A percentile compares a stretch with the other conserved stretches of the same genome.
Evolutionary conservation across 176 grass and related monocot genomes (phyloP).

Genomic region (Oryza longistaminata): DNA sequence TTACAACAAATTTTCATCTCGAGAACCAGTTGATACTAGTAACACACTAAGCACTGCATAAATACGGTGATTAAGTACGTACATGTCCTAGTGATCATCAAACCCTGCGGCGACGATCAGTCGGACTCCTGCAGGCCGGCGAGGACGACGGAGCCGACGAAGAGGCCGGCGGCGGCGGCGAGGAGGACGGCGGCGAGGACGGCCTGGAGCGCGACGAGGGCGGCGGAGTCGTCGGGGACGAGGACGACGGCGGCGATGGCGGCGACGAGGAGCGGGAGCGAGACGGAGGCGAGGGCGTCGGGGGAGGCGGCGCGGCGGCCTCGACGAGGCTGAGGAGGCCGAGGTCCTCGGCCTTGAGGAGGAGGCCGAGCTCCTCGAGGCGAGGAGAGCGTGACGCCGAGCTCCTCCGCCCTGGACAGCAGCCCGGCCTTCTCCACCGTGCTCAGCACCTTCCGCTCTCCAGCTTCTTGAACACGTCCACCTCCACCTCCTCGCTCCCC

Average conservation of each 20-base stretch:
- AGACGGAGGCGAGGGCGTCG: conserved; percentile 74
- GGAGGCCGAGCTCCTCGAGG: conserved; percentile 70
- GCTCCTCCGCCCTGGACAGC: conserved; percentile 90
- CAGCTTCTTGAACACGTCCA: conserved; percentile 92
- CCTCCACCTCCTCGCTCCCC: conserved; percentile 73
- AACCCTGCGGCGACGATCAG: conserved; percentile 17
- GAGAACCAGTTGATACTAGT: neutral
- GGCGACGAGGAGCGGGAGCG: conserved; percentile 79
- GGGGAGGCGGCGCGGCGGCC: conserved; percentile 59
- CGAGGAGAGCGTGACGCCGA: conserved; percentile 84
- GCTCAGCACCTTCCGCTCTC: conserved; percentile 91
- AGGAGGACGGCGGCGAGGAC: conserved; percentile 52
- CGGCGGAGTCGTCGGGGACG: conserved; percentile 85
- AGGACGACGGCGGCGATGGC: conserved; percentile 62
- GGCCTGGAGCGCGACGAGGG: conserved; percentile 60
- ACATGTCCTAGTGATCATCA: neutral
- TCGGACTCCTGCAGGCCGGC: conserved; percentile 84
- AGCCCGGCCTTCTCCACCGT: conserved; percentile 84
- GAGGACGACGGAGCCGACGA: conserved; percentile 78
- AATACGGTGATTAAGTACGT: neutral
- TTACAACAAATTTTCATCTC: too few species aligned
- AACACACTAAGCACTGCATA: neutral
- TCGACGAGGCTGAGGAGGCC: conserved; percentile 97
- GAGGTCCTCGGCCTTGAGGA: conserved; percentile 92
- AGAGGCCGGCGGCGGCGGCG: conserved; percentile 59